Evolutionary conservation across 2,329 filamentous ascomycete species (phyloP), one percentile per base, ranked within the genome.

Genomic region (Xylariaceae sp.): DNA sequence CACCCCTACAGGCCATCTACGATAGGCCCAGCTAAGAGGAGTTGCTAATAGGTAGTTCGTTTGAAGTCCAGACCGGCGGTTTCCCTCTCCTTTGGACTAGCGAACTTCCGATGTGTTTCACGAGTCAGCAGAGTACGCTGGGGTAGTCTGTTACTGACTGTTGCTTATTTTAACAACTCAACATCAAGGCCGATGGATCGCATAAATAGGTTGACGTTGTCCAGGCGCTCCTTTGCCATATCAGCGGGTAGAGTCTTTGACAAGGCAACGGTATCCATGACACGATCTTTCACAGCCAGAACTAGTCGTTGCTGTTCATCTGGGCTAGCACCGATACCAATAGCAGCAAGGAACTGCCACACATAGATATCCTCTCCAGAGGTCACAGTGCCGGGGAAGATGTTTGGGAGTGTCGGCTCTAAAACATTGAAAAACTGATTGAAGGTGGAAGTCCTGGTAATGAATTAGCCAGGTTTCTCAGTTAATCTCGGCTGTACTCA

Each of bases 161-260:
- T 26, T n/a, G 16, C 49, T 64, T 64, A 78, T 56, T 76, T 73
- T 59, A 86, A 74, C 49, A 88, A 75, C 66, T 97, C 95, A 48
- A 99, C 95, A 77, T 99, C 95, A 71, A 99, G 82, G n/a, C 95
- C 95, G 74, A 99, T 97, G 53, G 93, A 95, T 69, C 92, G 89
- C 93, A 99, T 97, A 74, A 99, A 99, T 53, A 99, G 78, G 72
- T 99, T 99, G 65, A 99, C 95, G 70, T 96, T 96, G 56, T 89
- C 88, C 55, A 96, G 80, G 57, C 93, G 88, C 71, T 91, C 87
- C 57, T 86, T 86, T 12, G 90, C 88, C 86, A 98, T 91, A 54
- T 95, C 89, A 16, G 88, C 82, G 18, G 95, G 93, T 32, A 99
- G 80, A 1, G 91, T 93, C 81, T 96, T 97, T 67, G 91, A 89